phyloP scores from a whole-genome alignment of 805 yeast species.

The Debaryomyces castellii region DNA sequence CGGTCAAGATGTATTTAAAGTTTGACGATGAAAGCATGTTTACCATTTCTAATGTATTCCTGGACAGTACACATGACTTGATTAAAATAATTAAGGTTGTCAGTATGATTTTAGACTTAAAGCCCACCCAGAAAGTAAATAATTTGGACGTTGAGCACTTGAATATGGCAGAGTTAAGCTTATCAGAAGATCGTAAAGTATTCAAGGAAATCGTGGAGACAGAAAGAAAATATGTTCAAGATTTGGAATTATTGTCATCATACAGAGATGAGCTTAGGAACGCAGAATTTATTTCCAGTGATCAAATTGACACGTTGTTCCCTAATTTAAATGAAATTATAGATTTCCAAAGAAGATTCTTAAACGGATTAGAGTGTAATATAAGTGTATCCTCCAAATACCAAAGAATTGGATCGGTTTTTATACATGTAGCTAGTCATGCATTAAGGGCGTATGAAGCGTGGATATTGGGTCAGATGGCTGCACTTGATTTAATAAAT shows the following conservation, averaged over 20 bases:
- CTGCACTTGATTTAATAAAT: slow-evolving; percentile 78
- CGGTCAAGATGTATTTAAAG: slow-evolving; percentile 74
- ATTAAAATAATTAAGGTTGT: slow-evolving; percentile 75
- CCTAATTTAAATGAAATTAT: slow-evolving; percentile 82
- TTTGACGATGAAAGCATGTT: slow-evolving; percentile 81
- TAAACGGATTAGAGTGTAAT: slow-evolving; percentile 88
- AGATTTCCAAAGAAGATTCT: slow-evolving; percentile 87
- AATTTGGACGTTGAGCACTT: slow-evolving; percentile 7
- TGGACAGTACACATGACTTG: slow-evolving; percentile 76
- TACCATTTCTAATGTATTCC: slow-evolving; percentile 85
- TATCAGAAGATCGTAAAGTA: slow-evolving; percentile 66
- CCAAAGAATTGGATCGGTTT: slow-evolving; percentile 87
- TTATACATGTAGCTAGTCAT: slow-evolving; percentile 73
- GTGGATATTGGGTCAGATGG: slow-evolving; percentile 88
- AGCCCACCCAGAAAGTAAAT: slow-evolving; percentile 4
- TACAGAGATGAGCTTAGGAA: slow-evolving; percentile 69
- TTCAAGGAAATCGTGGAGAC: slow-evolving; percentile 83
- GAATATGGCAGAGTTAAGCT: slow-evolving; percentile 23
- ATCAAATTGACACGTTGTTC: slow-evolving; percentile 75
- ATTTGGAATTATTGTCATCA: slow-evolving; percentile 68
- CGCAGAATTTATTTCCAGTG: slow-evolving; percentile 70
- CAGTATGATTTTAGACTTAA: slow-evolving; percentile 47
- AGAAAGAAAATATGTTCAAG: slow-evolving; percentile 91
- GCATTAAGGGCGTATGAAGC: slow-evolving; percentile 90
- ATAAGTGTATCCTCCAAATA: slow-evolving; percentile 67